Evolutionary conservation across 2,329 filamentous ascomycete genomes (phyloP).

Genomic region (Cladophialophora carrionii): DNA sequence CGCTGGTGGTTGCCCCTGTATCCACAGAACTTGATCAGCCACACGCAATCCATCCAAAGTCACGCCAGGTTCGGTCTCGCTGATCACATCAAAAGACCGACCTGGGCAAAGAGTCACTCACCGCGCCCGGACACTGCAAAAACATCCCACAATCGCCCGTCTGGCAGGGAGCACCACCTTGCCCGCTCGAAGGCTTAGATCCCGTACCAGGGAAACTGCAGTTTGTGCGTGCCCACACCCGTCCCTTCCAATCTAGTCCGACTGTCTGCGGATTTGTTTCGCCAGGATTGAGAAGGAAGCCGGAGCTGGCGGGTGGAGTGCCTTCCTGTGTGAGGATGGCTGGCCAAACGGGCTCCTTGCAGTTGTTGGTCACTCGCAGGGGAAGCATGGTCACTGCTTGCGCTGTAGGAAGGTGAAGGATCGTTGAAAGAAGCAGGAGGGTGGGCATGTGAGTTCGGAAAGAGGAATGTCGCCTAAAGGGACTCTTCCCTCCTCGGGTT

Average conservation of each 20-base stretch:
- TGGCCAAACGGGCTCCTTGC: slow-evolving; percentile 72
- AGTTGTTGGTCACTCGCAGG: slow-evolving; percentile 72
- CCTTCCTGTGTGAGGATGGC: slow-evolving; percentile 74
- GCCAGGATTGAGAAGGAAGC: slow-evolving; percentile 69
- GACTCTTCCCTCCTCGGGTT: neutral
- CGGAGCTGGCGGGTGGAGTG: slow-evolving; percentile 66
- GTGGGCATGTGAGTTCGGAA: neutral
- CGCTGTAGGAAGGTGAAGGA: slow-evolving; percentile 7
- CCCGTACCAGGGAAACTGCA: slow-evolving; percentile 71
- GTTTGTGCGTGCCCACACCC: slow-evolving; percentile 82
- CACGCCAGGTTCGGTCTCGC: neutral
- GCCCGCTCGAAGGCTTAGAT: slow-evolving; percentile 54
- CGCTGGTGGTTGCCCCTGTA: slow-evolving; percentile 71
- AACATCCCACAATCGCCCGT: slow-evolving; percentile 77
- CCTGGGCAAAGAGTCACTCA: slow-evolving; percentile 49
- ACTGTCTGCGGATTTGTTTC: slow-evolving; percentile 65
- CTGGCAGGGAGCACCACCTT: slow-evolving; percentile 62
- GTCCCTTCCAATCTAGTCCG: slow-evolving; percentile 74
- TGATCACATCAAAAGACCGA: neutral
- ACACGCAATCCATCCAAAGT: neutral
- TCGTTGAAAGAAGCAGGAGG: neutral
- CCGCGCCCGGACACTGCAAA: slow-evolving; percentile 69
- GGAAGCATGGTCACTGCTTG: slow-evolving; percentile 49
- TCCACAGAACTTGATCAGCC: neutral
- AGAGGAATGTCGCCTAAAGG: neutral